These are phyloP conservation scores for Gamsiella multidivaricata DNA, from an alignment of 192 early-diverging fungal species.

Conservation along the genomic window DNA sequence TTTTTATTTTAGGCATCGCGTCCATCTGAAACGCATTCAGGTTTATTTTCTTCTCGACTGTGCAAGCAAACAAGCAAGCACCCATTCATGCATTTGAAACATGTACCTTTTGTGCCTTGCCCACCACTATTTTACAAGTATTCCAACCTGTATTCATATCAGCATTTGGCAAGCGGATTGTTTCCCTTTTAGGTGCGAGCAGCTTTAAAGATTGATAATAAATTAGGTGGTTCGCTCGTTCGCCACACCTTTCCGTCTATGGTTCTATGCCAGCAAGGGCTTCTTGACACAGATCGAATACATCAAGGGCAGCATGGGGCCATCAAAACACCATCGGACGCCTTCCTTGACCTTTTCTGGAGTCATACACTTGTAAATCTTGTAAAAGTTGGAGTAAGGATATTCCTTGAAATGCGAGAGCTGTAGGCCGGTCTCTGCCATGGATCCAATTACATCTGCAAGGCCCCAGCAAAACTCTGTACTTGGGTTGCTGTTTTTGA, in stretches of 20 bases:
- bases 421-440: conserved; percentile 7
- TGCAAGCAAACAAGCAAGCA: too few species aligned
- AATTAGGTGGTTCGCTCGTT: too few species aligned
- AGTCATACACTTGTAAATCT: conserved; percentile 29
- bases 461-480: conserved; percentile 41
- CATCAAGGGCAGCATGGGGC: conserved; percentile 47
- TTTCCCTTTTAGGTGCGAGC: too few species aligned
- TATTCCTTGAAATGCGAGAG: conserved; percentile 46
- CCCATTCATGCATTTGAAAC: too few species aligned
- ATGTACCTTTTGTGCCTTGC: too few species aligned
- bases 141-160: conserved; percentile 5
- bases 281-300: conserved; percentile 35
- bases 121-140: too few species aligned
- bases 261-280: background rate
- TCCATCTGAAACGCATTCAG: too few species aligned
- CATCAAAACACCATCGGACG: conserved; percentile 18
- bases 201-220: too few species aligned
- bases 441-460: conserved; percentile 24
- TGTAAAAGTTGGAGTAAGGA: conserved; percentile 49
- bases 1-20: too few species aligned
- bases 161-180: background rate
- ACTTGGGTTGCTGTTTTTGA: conserved; percentile 20
- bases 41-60: too few species aligned
- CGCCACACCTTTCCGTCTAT: background rate
- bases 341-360: conserved; percentile 32